These are phyloP conservation scores for Cyclotella sp. DNA, from an alignment of 108 stramenopile species.

Conservation along the genomic window DNA sequence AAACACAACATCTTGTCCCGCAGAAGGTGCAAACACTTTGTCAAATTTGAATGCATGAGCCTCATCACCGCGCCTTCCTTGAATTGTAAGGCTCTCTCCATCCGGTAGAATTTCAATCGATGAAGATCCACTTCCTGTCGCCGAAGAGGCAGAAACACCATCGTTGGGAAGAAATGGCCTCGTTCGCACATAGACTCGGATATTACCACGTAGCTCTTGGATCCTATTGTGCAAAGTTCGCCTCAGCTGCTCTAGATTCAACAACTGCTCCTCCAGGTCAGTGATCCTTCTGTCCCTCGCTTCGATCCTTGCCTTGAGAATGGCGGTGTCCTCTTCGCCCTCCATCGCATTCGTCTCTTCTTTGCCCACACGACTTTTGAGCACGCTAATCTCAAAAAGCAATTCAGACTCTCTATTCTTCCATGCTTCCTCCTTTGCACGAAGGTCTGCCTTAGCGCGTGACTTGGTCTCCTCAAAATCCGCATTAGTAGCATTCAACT, in stretches of 20 bases:
- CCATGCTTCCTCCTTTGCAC: constrained; percentile 72
- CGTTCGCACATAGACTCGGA: constrained; percentile 88
- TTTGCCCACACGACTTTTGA: constrained; percentile 82
- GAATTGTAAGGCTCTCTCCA: constrained; percentile 52
- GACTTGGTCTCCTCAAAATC: constrained; percentile 89
- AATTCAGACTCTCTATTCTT: constrained; percentile 72
- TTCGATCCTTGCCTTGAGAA: constrained; percentile 88
- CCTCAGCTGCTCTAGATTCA: constrained; percentile 84
- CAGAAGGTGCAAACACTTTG: constrained; percentile 79
- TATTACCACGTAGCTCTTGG: constrained; percentile 89
- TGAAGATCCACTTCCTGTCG: neutral
- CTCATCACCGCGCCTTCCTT: constrained; percentile 36
- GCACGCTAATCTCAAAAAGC: constrained; percentile 86
- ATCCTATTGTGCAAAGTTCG: constrained; percentile 86
- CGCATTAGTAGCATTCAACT: constrained; percentile 82
- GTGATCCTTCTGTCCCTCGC: constrained; percentile 78
- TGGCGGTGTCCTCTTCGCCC: constrained; percentile 84
- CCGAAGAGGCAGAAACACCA: constrained; percentile 18
- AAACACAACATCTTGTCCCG: constrained; percentile 85
- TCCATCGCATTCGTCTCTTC: constrained; percentile 37
- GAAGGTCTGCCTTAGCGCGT: constrained; percentile 68
- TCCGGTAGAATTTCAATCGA: constrained; percentile 55
- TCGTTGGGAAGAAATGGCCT: constrained; percentile 85
- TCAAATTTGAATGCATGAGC: constrained; percentile 80
- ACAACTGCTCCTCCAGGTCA: constrained; percentile 84